phyloP scores from a whole-genome alignment of 495 filamentous ascomycete genomes.

The Sphaerosporella brunnea region DNA sequence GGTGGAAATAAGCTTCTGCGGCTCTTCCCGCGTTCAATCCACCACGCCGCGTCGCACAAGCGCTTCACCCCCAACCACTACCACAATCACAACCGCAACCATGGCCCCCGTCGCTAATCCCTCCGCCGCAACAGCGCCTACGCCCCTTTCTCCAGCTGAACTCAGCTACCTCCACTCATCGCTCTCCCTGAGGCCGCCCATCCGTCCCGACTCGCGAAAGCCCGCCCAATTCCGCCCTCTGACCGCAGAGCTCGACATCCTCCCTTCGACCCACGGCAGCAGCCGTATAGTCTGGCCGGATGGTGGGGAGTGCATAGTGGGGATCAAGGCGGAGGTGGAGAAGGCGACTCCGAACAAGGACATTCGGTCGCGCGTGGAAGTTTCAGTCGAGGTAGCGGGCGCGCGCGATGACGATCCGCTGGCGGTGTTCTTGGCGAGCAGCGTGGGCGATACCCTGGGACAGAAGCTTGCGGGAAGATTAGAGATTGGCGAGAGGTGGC shows the following conservation, averaged over 20 bases:
- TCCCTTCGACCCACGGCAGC: constrained; percentile 78
- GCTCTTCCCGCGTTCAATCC: neutral
- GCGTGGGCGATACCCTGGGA: constrained; percentile 73
- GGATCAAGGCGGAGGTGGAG: constrained; percentile 85
- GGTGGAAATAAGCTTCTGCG: neutral
- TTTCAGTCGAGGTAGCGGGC: constrained; percentile 32
- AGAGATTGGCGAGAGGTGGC: constrained; percentile 72
- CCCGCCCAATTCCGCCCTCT: constrained; percentile 80
- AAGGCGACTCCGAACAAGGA: constrained; percentile 23
- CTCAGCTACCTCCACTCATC: constrained; percentile 89
- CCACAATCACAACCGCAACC: constrained; percentile 4
- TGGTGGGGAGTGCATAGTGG: constrained; percentile 86
- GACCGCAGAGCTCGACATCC: constrained; percentile 70
- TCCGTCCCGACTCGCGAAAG: constrained; percentile 73
- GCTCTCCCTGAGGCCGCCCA: constrained; percentile 55
- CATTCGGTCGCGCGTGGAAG: constrained; percentile 24
- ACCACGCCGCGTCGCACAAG: neutral
- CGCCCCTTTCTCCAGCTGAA: constrained; percentile 77
- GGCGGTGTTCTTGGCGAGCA: constrained; percentile 66
- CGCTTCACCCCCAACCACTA: constrained; percentile 5
- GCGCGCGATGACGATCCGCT: constrained; percentile 78
- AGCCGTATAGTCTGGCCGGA: constrained; percentile 87
- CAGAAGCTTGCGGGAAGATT: constrained; percentile 52
- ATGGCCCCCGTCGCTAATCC: constrained; percentile 22
- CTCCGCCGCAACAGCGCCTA: constrained; percentile 15